Conservation (phyloP, 768 basidiomycete genomes). For the Agaricus sinodeliciosus region DNA sequence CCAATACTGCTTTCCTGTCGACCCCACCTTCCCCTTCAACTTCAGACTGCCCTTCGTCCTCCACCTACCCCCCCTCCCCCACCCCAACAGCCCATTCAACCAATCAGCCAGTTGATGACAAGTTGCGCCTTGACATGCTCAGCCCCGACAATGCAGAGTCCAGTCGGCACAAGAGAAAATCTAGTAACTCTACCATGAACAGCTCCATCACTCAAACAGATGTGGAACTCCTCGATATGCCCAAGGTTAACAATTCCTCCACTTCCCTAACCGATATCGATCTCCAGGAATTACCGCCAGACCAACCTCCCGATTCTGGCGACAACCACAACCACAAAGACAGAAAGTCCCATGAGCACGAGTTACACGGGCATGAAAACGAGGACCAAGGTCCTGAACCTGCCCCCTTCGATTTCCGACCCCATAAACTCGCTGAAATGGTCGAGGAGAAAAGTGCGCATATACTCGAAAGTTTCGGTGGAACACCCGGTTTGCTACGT, state of each 20-base stretch:
- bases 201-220: constrained; percentile 45
- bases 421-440: constrained; percentile 71
- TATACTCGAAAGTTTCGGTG: constrained; percentile 62
- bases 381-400: constrained; percentile 44
- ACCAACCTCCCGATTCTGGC: constrained; percentile 3
- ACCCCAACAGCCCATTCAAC: constrained; percentile 65
- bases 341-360: constrained; percentile 19
- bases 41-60: constrained; percentile 21
- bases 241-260: constrained; percentile 28
- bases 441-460: constrained; percentile 86
- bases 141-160: constrained; percentile 24
- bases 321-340: constrained; percentile 19
- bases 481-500: constrained; percentile 53
- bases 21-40: constrained; percentile 13
- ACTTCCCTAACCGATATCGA: constrained; percentile 29
- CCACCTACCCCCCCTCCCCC: constrained; percentile 60
- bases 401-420: constrained; percentile 67
- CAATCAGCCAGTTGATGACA: constrained; percentile 61
- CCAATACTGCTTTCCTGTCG: constrained; percentile 12
- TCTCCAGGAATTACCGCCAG: constrained; percentile 9
- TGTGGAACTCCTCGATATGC: constrained; percentile 32
- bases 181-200: constrained; percentile 48
- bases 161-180: constrained; percentile 42
- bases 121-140: constrained; percentile 54
- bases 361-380: constrained; percentile 27